phyloP scores from a whole-genome alignment of 1,139 yeast genomes.

The Suhomyces atakaporum region DNA sequence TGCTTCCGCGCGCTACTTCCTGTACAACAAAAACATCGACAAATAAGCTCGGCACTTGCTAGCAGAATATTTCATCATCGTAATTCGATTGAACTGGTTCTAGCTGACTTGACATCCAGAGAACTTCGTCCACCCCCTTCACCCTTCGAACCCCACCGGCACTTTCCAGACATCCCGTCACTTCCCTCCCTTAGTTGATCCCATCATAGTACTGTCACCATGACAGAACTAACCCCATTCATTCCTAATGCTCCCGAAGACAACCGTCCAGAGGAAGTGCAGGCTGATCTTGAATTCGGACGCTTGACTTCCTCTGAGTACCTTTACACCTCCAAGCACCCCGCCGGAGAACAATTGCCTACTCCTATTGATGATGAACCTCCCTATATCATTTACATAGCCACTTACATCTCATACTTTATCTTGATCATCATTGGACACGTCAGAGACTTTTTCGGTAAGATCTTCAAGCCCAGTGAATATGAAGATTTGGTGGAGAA shows the following conservation, averaged over 20 bases:
- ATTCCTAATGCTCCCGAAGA: conserved; percentile 56
- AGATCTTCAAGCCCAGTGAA: conserved; percentile 63
- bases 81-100: conserved; percentile 1
- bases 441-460: conserved; percentile 83
- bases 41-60: no score
- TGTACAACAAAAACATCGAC: conserved; percentile 8
- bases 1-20: conserved; percentile 5
- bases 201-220: no score
- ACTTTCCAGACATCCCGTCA: no score
- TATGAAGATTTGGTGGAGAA: conserved; percentile 69
- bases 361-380: conserved; percentile 81
- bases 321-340: conserved; percentile 54
- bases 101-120: background rate
- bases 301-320: conserved; percentile 57
- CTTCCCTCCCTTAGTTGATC: no score
- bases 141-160: no score
- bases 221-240: conserved; percentile 10
- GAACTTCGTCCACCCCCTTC: no score
- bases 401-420: conserved; percentile 83
- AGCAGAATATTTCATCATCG: no score
- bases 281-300: conserved; percentile 68
- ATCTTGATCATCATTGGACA: conserved; percentile 87
- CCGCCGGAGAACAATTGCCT: conserved; percentile 55
- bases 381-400: conserved; percentile 72
- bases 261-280: conserved; percentile 48